These are phyloP conservation scores for Aureoboletus auriporus DNA, from an alignment of 768 basidiomycete genomes.

Conservation along the genomic window DNA sequence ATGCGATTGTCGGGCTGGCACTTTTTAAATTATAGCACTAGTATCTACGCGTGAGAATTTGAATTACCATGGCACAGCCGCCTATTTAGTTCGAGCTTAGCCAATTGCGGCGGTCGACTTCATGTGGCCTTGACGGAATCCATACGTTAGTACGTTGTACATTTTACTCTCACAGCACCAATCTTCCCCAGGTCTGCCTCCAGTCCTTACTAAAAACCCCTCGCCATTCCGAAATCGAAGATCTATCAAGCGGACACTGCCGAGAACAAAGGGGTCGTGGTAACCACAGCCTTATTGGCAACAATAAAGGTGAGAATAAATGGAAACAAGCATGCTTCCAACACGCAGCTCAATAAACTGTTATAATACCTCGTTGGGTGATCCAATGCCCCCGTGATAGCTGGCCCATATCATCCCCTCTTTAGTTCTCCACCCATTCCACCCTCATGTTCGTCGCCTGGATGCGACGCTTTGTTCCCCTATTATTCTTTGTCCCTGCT, in stretches of 20 bases:
- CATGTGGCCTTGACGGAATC: not conserved
- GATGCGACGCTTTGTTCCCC: slow-evolving; percentile 55
- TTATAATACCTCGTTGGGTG: slow-evolving; percentile 21
- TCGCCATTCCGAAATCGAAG: not conserved
- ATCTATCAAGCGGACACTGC: not conserved
- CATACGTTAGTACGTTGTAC: no score
- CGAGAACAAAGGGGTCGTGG: slow-evolving; percentile 19
- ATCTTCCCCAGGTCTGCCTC: not conserved
- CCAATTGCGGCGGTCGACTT: not conserved
- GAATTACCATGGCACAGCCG: slow-evolving; percentile 2
- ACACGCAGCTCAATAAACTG: slow-evolving; percentile 22
- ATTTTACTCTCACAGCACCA: not conserved
- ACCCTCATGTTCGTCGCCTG: slow-evolving; percentile 68
- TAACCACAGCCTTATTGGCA: slow-evolving; percentile 23
- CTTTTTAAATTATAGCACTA: no score
- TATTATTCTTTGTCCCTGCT: slow-evolving; percentile 38
- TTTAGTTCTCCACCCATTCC: slow-evolving; percentile 11
- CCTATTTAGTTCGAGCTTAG: not conserved
- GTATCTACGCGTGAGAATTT: no score
- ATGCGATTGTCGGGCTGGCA: no score
- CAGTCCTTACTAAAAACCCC: not conserved
- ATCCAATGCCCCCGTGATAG: slow-evolving; percentile 20
- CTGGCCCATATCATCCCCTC: slow-evolving; percentile 23
- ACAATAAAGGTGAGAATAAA: slow-evolving; percentile 34
- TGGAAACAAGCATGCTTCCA: slow-evolving; percentile 26